phyloP scores from a whole-genome alignment of 2,329 filamentous ascomycete genomes.

The Pseudopyrenochaeta lycopersici region DNA sequence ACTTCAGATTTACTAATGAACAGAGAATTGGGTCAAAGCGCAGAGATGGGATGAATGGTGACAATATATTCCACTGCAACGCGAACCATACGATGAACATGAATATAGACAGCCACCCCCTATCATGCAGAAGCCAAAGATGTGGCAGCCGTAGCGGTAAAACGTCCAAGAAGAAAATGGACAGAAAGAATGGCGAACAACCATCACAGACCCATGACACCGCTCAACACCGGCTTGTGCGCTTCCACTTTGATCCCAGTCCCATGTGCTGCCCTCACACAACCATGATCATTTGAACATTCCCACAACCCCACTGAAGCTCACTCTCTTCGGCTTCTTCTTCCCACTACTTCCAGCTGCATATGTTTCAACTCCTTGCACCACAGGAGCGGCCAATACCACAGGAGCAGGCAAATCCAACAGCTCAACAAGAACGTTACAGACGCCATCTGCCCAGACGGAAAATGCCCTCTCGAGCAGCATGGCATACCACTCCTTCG shows the following conservation, averaged over 20 bases:
- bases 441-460: conserved; percentile 42
- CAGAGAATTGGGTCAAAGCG: conserved; percentile 6
- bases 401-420: conserved; percentile 5
- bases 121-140: neutral
- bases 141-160: neutral
- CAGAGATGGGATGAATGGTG: neutral
- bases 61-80: too few species aligned
- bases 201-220: neutral
- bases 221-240: neutral
- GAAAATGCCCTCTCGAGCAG: conserved; percentile 37
- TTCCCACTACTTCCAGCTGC: neutral
- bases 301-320: neutral
- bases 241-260: neutral
- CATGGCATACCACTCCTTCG: conserved; percentile 35
- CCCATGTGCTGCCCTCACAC: neutral
- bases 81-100: too few species aligned
- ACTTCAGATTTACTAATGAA: conserved; percentile 18
- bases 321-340: neutral
- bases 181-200: neutral
- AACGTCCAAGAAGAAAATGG: neutral
- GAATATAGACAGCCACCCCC: too few species aligned
- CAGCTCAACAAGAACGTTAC: conserved; percentile 43
- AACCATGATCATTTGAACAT: neutral
- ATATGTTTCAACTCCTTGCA: neutral
- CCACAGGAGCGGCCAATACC: neutral